A percentile compares a stretch with the other conserved stretches of the same genome.
These are phyloP conservation scores for Cyberlindnera saturnus DNA, from an alignment of 805 yeast genomes.

Conservation along the genomic window DNA sequence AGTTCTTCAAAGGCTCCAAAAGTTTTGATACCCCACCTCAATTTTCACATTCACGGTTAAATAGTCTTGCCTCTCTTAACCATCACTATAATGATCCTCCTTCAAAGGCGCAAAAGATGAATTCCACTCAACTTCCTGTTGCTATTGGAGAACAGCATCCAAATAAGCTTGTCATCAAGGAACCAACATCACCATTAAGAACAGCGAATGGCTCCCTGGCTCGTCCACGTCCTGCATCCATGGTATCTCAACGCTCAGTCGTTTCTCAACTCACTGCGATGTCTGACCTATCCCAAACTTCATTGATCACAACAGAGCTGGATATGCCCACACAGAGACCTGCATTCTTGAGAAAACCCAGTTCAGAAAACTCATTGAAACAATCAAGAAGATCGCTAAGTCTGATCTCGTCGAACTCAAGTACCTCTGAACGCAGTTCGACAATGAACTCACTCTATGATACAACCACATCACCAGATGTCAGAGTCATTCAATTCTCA, in stretches of 20 bases:
- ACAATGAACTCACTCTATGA: constrained; percentile 35
- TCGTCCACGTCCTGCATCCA: constrained; percentile 41
- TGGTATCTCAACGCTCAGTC: constrained; percentile 43
- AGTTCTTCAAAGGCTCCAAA: constrained; percentile 26
- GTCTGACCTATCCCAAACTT: constrained; percentile 42
- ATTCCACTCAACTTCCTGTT: too few species aligned
- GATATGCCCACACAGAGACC: constrained; percentile 14
- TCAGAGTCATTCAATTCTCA: constrained; percentile 15
- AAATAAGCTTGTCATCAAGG: constrained; percentile 18
- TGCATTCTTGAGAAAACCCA: constrained; percentile 14
- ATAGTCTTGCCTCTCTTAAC: background rate
- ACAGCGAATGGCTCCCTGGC: constrained; percentile 2
- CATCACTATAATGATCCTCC: background rate
- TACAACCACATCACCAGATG: constrained; percentile 27
- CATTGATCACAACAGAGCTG: constrained; percentile 11
- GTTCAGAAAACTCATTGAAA: constrained; percentile 20
- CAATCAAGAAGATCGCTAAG: constrained; percentile 29
- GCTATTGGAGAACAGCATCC: constrained; percentile 5
- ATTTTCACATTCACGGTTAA: background rate
- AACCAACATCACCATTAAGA: constrained; percentile 25
- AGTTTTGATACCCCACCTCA: constrained; percentile 5
- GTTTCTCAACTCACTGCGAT: constrained; percentile 40
- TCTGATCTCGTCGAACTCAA: constrained; percentile 32
- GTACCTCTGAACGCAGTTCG: constrained; percentile 34
- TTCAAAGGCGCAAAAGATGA: background rate